Evolutionary conservation across 2,329 filamentous ascomycete species (phyloP), one percentile per base, ranked within the genome.

Genomic region (Aspergillus piperis): DNA sequence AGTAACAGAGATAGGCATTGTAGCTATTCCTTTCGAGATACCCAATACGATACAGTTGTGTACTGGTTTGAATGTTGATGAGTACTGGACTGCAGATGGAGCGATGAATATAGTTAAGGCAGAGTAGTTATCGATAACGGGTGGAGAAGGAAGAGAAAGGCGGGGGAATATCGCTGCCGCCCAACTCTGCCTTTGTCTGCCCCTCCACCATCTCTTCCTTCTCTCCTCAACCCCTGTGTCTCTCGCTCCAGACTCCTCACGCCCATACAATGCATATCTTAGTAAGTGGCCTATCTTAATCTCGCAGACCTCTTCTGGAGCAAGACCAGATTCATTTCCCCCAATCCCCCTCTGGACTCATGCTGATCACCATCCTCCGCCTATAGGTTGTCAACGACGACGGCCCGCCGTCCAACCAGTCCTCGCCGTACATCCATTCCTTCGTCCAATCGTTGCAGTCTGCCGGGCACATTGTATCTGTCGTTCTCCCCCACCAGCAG

Each of bases 401-500:
- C 78, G 90, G 90, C 15, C 90, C 90, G 55, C 90, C 90, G 64
- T 91, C 89, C 32, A 84, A 88, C 62, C 85, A 89, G 71, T 90
- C 90, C 41, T 92, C 90, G 49, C 91, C 91, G 7, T 94, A 94
- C 71, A 85, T 94, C 63, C 90, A 91, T 79, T 88, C 86, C 63
- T 84, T 94, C 60, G 84, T 93, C 47, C 81, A 86, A 62, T 84
- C 85, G 56, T 87, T 95, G 54, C 87, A 92, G 74, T 77, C 82
- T 59, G 87, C 89, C 32, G 92, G 92, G 7, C 94, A 97, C 77
- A 83, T 81, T n/a, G 91, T 98, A 62, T 96, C 92, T 7, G 93
- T 99, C 53, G 90, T 95, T 64, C 86, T 99, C 13, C 95, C 95
- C 1, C 87, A 97, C 75, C 89, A 88, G 6, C 95, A 99, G 79